Base-by-base conservation (phyloP, 129 eudicot genomes). In the Kitagawia praeruptora region DNA sequence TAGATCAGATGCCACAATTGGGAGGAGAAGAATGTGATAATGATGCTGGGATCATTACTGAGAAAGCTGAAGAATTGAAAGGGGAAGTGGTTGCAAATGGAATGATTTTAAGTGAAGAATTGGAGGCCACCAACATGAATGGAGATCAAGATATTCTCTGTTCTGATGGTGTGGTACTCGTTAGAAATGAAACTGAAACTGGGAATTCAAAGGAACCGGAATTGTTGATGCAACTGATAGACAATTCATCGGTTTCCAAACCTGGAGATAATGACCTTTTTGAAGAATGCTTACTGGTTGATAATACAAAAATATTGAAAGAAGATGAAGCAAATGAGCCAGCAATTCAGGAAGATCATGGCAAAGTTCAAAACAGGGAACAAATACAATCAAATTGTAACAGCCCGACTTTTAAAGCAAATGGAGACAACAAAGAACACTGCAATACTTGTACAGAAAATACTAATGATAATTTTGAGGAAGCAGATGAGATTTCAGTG, bases 61-160 rank as follows among this genome's bases (percentile, higher is more conserved):
- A 78, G 28, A 48, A 74, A 77, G 45, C 77, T n/a, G 70, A 87
- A 74, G 78, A 76, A 42, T 76, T 67, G 80, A 48, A 66, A 0
- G 74, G 66, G 80, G 77, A 49, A 40, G 75, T 3, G 77, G 45
- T 15, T 37, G 70, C 44, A 64, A 21, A 44, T 16, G 85, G 53
- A 44, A 34, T 54, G 14, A 71, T 34, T 19, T 34, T 45, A 74
- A 77, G 18, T 27, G 81, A 79, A 69, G 75, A 82, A 61, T 46
- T 3, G 31, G 41, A 61, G 64, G 34, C 41, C 73, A 79, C 58
- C 23, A 58, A 76, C 31, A 23, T 58, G 42, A 53, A 41, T n/a
- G 40, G 77, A 27, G 48, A 82, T 58, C 47, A 56, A 80, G 73
- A 80, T 56, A 41, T 34, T 74, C 6, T 44, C 75, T 58, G 74